Base-by-base conservation (phyloP, 441 rosid genomes). In the Sinapis alba region DNA sequence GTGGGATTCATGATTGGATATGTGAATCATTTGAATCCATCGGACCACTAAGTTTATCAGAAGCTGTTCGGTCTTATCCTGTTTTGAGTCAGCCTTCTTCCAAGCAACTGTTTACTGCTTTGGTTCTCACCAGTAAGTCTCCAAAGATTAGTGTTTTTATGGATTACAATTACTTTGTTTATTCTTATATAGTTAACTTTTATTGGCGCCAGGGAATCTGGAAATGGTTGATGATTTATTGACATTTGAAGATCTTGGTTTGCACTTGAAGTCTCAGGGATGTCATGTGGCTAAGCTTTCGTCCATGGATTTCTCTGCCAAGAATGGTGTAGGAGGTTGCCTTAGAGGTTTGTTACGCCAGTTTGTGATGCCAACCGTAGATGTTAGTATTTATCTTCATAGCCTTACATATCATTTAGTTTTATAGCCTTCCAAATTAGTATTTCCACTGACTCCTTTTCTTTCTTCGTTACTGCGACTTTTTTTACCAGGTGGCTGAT, bases 261-360 rank as follows among this genome's bases (percentile, higher is more conserved):
- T 76, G 36, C 88, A 86, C 73, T 83, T 96, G 81, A 91, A 84
- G 79, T 85, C 92, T 79, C 85, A 84, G 72, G 96, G 97, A 67
- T 90, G 88, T 65, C 91, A 85, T 73, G 96, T 93, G 45, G 98
- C 98, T 38, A 93, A 86, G 82, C 99, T 96, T 80, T 93, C 96
- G 62, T 93, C 98, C 1, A 36, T 75, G 75, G 97, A 96, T 58
- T 90, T 96, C 83, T 81, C 83, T 0, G 77, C 86, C 68, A 90
- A 89, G 84, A 89, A 63, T 79, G 97, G 98, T 45, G 82, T 88
- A 78, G 89, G 90, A 57, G 92, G 94, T 54, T 91, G 95, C 83
- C 83, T 96, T 54, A 84, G 87, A 80, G 94, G 86, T 78, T 86
- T 93, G 77, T 78, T 96, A 73, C 86, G 92, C 79, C 97, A 93